A percentile compares a stretch with the other conserved stretches of the same genome.
phyloP scores from a whole-genome alignment of 768 basidiomycete species.

The Kwoniella heveanensis region DNA sequence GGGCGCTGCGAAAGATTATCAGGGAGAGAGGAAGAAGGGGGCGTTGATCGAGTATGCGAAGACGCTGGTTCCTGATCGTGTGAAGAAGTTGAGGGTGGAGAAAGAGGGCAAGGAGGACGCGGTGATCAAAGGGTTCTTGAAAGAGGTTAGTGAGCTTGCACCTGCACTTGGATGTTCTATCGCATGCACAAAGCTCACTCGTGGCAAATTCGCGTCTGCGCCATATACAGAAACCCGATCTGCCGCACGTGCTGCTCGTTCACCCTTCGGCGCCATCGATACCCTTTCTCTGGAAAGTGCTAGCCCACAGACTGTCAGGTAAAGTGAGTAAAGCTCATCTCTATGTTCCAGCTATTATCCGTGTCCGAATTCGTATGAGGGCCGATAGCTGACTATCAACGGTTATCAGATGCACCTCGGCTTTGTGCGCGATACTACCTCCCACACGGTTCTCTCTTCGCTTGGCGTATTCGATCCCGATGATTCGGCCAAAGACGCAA shows the following conservation, averaged over 20 bases:
- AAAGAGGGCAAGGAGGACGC: slow-evolving; percentile 58
- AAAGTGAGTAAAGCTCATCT: slow-evolving; percentile 26
- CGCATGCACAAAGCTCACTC: background rate
- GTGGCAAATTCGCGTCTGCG: too few species aligned
- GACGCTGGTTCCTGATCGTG: slow-evolving; percentile 70
- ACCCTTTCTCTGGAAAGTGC: slow-evolving; percentile 57
- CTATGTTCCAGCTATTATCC: background rate
- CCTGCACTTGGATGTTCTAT: background rate
- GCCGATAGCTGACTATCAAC: background rate
- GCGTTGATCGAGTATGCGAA: slow-evolving; percentile 76
- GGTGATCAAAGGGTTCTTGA: slow-evolving; percentile 66
- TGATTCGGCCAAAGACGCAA: slow-evolving; percentile 48
- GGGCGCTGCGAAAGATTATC: slow-evolving; percentile 67
- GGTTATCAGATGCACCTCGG: slow-evolving; percentile 68
- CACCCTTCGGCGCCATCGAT: slow-evolving; percentile 55
- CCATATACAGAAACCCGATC: slow-evolving; percentile 40
- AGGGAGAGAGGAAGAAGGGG: slow-evolving; percentile 70
- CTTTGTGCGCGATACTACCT: slow-evolving; percentile 62
- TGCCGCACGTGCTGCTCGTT: slow-evolving; percentile 54
- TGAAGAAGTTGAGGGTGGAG: slow-evolving; percentile 61
- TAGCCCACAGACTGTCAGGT: slow-evolving; percentile 47
- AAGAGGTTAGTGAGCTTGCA: slow-evolving; percentile 62
- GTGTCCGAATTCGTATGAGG: too few species aligned
- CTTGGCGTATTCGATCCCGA: slow-evolving; percentile 65
- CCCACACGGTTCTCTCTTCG: slow-evolving; percentile 57